phyloP scores from a whole-genome alignment of 768 basidiomycete genomes.

The Fomitopsis pulvina region DNA sequence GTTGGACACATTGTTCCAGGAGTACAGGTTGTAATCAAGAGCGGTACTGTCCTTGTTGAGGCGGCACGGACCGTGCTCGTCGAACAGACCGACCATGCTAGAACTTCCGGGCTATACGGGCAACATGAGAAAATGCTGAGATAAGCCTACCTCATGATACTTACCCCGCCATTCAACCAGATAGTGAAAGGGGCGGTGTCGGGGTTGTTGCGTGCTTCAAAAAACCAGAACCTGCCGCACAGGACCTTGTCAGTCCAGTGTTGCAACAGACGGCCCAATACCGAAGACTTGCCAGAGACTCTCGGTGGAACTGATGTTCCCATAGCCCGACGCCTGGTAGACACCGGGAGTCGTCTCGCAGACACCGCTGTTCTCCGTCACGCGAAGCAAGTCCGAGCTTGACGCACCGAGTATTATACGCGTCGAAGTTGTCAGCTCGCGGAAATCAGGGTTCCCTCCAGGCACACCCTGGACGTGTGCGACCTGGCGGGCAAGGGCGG shows the following conservation, averaged over 20 bases:
- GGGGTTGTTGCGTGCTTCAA: slow-evolving; percentile 55
- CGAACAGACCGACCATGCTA: slow-evolving; percentile 31
- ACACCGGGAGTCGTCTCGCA: slow-evolving; percentile 63
- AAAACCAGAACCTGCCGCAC: slow-evolving; percentile 59
- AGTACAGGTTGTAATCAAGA: slow-evolving; percentile 45
- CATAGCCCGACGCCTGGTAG: slow-evolving; percentile 58
- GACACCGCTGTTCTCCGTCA: slow-evolving; percentile 54
- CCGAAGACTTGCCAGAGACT: slow-evolving; percentile 47
- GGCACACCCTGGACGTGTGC: slow-evolving; percentile 44
- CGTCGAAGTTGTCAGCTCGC: not conserved
- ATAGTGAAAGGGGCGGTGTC: slow-evolving; percentile 55
- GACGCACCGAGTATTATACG: not conserved
- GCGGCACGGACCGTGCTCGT: slow-evolving; percentile 36
- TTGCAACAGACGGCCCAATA: not conserved
- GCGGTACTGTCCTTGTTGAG: slow-evolving; percentile 47
- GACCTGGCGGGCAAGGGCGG: slow-evolving; percentile 31
- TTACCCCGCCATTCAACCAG: slow-evolving; percentile 56
- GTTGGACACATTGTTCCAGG: slow-evolving; percentile 54
- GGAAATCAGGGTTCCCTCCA: slow-evolving; percentile 34
- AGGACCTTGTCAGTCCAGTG: not conserved
- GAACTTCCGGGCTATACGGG: slow-evolving; percentile 30
- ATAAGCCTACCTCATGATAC: slow-evolving; percentile 5
- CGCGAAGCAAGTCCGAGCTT: slow-evolving; percentile 29
- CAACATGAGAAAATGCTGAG: not conserved
- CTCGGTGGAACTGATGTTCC: slow-evolving; percentile 46